Evolutionary conservation across 31 red algal species (phyloP).

Genomic region (Bonnemaisonia californica): DNA sequence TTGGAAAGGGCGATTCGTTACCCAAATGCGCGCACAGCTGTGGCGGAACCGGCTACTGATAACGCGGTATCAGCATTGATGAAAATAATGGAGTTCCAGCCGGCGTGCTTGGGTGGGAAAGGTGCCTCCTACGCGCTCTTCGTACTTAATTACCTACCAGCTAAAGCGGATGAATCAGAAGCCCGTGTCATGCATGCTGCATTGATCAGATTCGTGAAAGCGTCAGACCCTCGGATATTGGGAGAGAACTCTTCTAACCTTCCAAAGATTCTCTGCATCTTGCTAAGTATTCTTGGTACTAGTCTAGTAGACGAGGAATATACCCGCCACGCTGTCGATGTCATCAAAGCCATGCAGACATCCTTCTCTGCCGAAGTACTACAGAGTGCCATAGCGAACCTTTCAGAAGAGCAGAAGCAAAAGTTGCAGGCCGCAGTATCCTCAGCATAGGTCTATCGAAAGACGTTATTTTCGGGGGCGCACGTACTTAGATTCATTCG

Average conservation of each 20-base stretch:
- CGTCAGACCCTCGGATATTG: constrained; percentile 50
- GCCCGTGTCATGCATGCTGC: constrained; percentile 67
- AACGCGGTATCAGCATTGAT: constrained; percentile 85
- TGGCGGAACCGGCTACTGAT: constrained; percentile 65
- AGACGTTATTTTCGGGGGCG: constrained; percentile 30
- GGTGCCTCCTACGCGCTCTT: constrained; percentile 47
- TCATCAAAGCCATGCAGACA: constrained; percentile 66
- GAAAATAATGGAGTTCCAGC: constrained; percentile 81
- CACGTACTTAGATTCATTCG: constrained; percentile 4
- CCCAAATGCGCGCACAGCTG: constrained; percentile 61
- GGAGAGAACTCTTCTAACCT: constrained; percentile 63
- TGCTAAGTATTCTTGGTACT: constrained; percentile 66
- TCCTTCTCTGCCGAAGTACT: constrained; percentile 61
- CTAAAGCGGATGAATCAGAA: constrained; percentile 75
- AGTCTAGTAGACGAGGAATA: constrained; percentile 49
- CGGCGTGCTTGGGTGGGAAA: constrained; percentile 44
- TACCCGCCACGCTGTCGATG: constrained; percentile 49
- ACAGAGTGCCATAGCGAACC: constrained; percentile 41
- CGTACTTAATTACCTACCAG: constrained; percentile 78
- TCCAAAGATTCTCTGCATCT: constrained; percentile 54
- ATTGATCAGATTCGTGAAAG: constrained; percentile 62
- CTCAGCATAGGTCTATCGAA: constrained; percentile 26
- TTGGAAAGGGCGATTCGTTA: constrained; percentile 71
- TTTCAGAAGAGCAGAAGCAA: constrained; percentile 70
- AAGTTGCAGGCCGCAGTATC: constrained; percentile 49